phyloP scores from a whole-genome alignment of 2,329 filamentous ascomycete species.

The Pleomassaria siparia region DNA sequence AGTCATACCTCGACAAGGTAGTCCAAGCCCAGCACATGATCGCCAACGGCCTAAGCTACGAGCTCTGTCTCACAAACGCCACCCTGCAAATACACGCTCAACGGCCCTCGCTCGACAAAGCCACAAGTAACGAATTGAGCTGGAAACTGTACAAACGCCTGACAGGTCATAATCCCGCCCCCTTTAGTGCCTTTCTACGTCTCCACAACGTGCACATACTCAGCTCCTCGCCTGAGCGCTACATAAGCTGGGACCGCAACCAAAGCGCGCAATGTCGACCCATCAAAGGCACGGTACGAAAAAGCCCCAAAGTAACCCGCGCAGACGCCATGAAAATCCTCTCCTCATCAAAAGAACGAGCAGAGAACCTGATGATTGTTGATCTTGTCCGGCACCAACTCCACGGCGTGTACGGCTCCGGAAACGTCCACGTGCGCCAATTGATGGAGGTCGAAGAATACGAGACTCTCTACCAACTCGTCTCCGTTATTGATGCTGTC shows the following conservation, averaged over 20 bases:
- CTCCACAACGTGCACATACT: constrained; percentile 67
- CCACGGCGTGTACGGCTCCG: constrained; percentile 77
- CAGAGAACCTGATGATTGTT: constrained; percentile 98
- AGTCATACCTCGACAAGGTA: constrained; percentile 67
- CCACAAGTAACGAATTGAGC: constrained; percentile 36
- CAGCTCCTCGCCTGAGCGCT: constrained; percentile 86
- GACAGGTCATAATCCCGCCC: constrained; percentile 72
- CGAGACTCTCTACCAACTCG: constrained; percentile 86
- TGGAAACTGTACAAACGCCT: constrained; percentile 76
- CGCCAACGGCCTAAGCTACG: constrained; percentile 78
- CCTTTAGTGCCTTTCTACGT: constrained; percentile 80
- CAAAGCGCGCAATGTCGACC: constrained; percentile 78
- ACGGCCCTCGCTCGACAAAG: constrained; percentile 28
- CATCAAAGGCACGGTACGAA: constrained; percentile 96
- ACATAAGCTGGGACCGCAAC: constrained; percentile 66
- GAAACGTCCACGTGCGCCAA: constrained; percentile 71
- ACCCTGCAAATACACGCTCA: constrained; percentile 63
- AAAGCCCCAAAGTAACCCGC: constrained; percentile 68
- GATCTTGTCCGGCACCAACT: constrained; percentile 94
- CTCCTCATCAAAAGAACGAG: constrained; percentile 82
- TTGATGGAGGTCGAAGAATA: constrained; percentile 89
- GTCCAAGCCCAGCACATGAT: constrained; percentile 69
- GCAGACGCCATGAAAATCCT: constrained; percentile 72
- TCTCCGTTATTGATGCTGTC: constrained; percentile 77
- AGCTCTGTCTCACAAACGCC: constrained; percentile 78